Evolutionary conservation across 768 basidiomycete genomes (phyloP).

Genomic region (Lanmaoa rubissima): DNA sequence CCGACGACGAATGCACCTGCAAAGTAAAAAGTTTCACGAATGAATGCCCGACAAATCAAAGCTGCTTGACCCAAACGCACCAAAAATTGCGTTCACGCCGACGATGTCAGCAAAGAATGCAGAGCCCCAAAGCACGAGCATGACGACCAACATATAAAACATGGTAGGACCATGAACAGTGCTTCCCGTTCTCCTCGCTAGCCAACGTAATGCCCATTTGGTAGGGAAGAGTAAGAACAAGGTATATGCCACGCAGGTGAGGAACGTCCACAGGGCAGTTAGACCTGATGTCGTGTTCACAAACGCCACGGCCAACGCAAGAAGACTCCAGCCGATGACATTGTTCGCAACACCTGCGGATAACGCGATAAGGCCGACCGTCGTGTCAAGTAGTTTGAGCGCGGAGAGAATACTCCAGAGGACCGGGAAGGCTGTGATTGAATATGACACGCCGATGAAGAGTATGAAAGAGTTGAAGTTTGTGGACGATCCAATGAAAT

Average conservation of each 20-base stretch:
- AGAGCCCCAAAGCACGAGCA: constrained; percentile 77
- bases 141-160: constrained; percentile 83
- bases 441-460: constrained; percentile 89
- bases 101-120: constrained; percentile 95
- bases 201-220: constrained; percentile 59
- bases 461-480: constrained; percentile 89
- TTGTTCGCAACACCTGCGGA: constrained; percentile 92
- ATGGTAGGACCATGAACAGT: constrained; percentile 81
- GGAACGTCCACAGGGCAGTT: constrained; percentile 82
- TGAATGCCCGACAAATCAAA: neutral
- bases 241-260: constrained; percentile 78
- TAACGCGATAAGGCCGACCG: constrained; percentile 89
- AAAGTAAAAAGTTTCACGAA: neutral
- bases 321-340: constrained; percentile 84
- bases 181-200: constrained; percentile 77
- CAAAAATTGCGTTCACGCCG: constrained; percentile 93
- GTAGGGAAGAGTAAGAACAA: constrained; percentile 72
- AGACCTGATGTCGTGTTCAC: constrained; percentile 85
- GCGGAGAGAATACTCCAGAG: constrained; percentile 88
- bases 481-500: constrained; percentile 59
- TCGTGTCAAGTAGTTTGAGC: constrained; percentile 86
- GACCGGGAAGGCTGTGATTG: constrained; percentile 87
- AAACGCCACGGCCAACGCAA: constrained; percentile 89
- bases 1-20: constrained; percentile 81
- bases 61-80: constrained; percentile 33